Percentiles rank a stretch among this genome's conserved stretches.
Evolutionary conservation across 192 early-diverging fungal genomes (phyloP).

Genomic region (Mortierella antarctica): DNA sequence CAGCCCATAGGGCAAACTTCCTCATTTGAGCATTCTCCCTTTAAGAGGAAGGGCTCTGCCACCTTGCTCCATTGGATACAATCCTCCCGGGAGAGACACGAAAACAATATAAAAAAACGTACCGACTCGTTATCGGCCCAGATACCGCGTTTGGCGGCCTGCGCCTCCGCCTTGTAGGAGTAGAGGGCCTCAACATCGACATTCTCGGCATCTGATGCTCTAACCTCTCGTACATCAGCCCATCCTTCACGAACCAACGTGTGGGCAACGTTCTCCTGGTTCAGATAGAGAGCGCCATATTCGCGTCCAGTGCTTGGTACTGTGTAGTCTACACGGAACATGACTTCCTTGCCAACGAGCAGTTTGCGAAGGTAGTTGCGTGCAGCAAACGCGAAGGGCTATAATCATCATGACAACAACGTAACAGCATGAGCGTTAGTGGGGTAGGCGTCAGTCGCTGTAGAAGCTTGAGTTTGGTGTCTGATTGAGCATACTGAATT

Average conservation of each 20-base stretch:
- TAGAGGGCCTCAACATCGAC: slow-evolving; percentile 61
- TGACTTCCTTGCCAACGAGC: slow-evolving; percentile 90
- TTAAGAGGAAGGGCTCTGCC: not conserved
- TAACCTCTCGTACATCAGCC: slow-evolving; percentile 80
- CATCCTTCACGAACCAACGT: slow-evolving; percentile 85
- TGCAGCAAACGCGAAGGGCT: slow-evolving; percentile 86
- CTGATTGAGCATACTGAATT: not conserved
- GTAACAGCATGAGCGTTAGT: not conserved
- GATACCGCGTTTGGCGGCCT: slow-evolving; percentile 76
- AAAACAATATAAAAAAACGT: slow-evolving; percentile 3
- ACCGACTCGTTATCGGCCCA: slow-evolving; percentile 73
- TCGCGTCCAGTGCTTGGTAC: slow-evolving; percentile 75
- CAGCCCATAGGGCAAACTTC: too few species aligned
- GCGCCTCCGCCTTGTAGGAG: slow-evolving; percentile 80
- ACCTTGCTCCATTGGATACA: not conserved
- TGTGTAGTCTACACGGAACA: slow-evolving; percentile 84
- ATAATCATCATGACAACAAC: not conserved
- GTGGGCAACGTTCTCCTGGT: slow-evolving; percentile 74
- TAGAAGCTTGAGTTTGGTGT: not conserved
- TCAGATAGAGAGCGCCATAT: slow-evolving; percentile 66
- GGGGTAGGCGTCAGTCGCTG: not conserved
- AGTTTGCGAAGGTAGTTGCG: slow-evolving; percentile 91
- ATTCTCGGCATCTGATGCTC: slow-evolving; percentile 54
- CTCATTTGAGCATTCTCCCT: too few species aligned
- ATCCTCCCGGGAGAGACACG: not conserved